phyloP scores from a whole-genome alignment of 495 filamentous ascomycete genomes.

The Penicillium cataractarum region DNA sequence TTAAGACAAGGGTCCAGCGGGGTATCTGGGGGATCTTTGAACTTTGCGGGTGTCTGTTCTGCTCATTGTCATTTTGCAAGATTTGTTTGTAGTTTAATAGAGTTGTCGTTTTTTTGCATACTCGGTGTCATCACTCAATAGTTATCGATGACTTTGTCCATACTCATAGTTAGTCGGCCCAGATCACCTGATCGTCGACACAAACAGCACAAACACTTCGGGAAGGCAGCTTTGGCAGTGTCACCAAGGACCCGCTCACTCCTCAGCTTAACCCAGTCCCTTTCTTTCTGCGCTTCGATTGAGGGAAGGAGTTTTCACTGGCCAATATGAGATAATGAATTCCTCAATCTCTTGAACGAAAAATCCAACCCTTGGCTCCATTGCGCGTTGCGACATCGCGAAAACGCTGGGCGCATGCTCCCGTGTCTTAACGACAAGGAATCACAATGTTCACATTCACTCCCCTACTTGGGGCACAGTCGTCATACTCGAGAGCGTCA shows the following conservation, averaged over 20 bases:
- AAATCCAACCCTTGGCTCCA: background rate
- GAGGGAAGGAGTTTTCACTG: background rate
- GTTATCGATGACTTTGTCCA: too few relatives aligned
- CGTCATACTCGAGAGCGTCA: constrained; percentile 74
- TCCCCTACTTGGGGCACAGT: constrained; percentile 87
- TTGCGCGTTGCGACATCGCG: constrained; percentile 18
- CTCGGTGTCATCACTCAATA: too few relatives aligned
- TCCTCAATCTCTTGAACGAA: background rate
- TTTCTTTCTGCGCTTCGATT: constrained; percentile 1
- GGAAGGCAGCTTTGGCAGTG: constrained; percentile 5
- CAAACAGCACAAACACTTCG: constrained; percentile 8
- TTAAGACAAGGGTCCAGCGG: background rate
- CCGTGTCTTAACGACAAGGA: constrained; percentile 14
- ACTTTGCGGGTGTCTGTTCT: background rate
- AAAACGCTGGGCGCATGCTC: constrained; percentile 12
- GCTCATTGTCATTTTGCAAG: background rate
- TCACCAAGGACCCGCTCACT: background rate
- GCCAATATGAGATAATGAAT: constrained; percentile 2
- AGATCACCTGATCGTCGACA: constrained; percentile 6
- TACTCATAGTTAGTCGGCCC: background rate
- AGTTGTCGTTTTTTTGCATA: background rate
- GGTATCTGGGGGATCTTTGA: background rate
- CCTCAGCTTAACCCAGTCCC: background rate
- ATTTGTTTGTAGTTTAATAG: background rate
- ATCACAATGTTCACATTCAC: constrained; percentile 90